phyloP scores from a whole-genome alignment of 805 yeast species.

The Schwanniomyces pseudopolymorphus region DNA sequence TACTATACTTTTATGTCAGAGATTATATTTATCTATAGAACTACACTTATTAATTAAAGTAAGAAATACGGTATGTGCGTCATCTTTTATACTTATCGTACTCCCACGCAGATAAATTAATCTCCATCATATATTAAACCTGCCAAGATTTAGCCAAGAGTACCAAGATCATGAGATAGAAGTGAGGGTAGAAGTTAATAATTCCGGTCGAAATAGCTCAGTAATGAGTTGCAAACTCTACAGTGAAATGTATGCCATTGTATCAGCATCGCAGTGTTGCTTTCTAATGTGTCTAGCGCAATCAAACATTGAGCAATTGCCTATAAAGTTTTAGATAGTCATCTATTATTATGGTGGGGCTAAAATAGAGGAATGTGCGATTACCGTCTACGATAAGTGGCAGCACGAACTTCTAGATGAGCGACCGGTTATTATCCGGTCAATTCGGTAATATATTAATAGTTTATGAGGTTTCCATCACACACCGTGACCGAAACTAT shows the following conservation, averaged over 20 bases:
- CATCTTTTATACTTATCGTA: not conserved
- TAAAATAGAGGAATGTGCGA: too few species aligned
- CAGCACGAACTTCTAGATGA: not conserved
- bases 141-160: conserved; percentile 1
- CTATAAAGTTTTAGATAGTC: too few species aligned
- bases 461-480: not conserved
- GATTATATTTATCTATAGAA: not conserved
- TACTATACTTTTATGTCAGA: not conserved
- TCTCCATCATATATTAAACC: not conserved
- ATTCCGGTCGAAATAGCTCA: not conserved
- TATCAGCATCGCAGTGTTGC: too few species aligned
- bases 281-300: too few species aligned
- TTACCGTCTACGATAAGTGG: not conserved
- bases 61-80: not conserved
- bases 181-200: not conserved
- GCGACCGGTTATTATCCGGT: not conserved
- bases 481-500: not conserved
- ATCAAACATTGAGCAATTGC: too few species aligned
- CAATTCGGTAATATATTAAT: not conserved
- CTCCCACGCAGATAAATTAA: not conserved
- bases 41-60: not conserved
- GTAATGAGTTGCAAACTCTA: too few species aligned
- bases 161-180: not conserved
- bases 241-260: too few species aligned
- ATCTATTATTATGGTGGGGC: too few species aligned